Percentiles rank a stretch among this genome's conserved stretches.
phyloP scores from a whole-genome alignment of 192 early-diverging fungal species.

The Coemansia sp. region DNA sequence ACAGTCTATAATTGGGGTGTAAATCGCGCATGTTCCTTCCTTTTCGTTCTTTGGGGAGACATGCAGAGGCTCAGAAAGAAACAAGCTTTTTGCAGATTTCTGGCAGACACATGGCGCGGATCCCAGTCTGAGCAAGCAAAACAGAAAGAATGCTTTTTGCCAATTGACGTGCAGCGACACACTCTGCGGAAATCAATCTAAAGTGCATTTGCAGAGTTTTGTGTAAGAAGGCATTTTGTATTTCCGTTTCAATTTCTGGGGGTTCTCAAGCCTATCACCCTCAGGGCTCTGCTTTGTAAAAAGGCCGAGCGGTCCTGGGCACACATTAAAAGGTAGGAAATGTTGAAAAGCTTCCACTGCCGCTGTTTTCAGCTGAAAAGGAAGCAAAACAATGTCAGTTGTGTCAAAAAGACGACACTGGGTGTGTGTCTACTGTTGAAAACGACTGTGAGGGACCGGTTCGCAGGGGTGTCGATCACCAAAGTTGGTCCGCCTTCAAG shows the following conservation, averaged over 20 bases:
- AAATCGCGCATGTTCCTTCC: slow-evolving; percentile 6
- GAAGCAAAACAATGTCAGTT: no score
- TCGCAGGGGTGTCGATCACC: no score
- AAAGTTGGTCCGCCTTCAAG: no score
- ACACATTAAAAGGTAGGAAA: no score
- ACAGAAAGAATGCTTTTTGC: not conserved
- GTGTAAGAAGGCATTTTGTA: no score
- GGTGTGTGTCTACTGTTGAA: no score
- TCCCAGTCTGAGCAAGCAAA: not conserved
- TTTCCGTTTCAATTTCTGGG: not conserved
- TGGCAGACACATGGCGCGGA: not conserved
- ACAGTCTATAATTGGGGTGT: not conserved
- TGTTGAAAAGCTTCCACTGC: no score
- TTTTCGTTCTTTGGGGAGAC: not conserved
- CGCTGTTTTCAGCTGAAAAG: no score
- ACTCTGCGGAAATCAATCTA: not conserved
- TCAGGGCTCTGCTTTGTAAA: slow-evolving; percentile 2
- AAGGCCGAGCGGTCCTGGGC: not conserved
- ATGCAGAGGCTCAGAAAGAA: slow-evolving; percentile 4
- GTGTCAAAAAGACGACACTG: no score
- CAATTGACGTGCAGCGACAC: not conserved
- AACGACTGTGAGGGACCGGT: no score
- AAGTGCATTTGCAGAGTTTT: not conserved
- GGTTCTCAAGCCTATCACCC: not conserved
- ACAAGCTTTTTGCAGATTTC: not conserved